A percentile compares a stretch with the other conserved stretches of the same genome.
Evolutionary conservation across 2,329 filamentous ascomycete genomes (phyloP).

Genomic region (Ophiostoma australiae): DNA sequence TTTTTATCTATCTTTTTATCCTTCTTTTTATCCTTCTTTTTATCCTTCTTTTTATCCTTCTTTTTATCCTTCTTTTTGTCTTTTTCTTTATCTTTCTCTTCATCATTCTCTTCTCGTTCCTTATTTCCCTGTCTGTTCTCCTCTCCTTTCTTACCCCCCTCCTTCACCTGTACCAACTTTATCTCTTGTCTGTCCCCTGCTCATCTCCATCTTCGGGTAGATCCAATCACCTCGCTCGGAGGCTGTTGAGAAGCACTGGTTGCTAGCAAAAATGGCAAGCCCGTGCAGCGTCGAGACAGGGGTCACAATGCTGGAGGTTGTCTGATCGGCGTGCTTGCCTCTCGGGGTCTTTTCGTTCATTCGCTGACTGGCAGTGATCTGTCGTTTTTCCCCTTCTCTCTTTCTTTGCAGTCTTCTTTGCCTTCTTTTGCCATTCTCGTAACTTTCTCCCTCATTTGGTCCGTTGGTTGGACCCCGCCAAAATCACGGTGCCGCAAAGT

Average conservation of each 20-base stretch:
- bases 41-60: too few relatives aligned
- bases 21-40: neutral
- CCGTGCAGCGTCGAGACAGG: neutral
- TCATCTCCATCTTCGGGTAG: neutral
- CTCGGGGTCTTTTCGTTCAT: neutral
- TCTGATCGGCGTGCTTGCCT: neutral
- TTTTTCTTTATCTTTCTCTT: neutral
- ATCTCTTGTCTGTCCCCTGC: neutral
- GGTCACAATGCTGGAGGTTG: neutral
- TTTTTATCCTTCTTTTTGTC: neutral
- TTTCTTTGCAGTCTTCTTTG: neutral
- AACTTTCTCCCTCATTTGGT: neutral
- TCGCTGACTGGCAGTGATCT: neutral
- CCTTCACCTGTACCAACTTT: neutral
- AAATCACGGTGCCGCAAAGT: neutral
- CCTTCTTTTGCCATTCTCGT: neutral
- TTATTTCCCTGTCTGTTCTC: too few relatives aligned
- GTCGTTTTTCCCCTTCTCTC: neutral
- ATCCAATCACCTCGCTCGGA: conserved; percentile 6
- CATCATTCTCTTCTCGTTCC: neutral
- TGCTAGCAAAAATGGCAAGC: neutral
- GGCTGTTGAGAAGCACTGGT: neutral
- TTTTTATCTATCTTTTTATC: neutral
- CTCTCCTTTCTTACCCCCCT: neutral
- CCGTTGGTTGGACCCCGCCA: neutral